Base-by-base conservation (phyloP, 208 protist species). In the Acanthamoeba culbertsoni region DNA sequence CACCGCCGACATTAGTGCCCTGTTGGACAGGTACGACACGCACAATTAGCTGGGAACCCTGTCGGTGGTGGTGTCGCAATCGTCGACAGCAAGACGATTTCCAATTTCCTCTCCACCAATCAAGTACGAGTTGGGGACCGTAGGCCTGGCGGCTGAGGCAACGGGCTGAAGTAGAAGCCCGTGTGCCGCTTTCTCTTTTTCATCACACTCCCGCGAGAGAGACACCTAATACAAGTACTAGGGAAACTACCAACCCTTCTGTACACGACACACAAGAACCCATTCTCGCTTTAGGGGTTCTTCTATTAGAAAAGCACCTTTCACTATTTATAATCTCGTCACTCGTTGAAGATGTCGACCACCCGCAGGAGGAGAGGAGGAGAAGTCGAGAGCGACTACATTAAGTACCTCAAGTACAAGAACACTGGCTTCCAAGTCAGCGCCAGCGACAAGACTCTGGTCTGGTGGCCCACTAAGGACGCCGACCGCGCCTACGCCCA, bases 381-480 rank as follows among this genome's bases (percentile, higher is more conserved):
- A 71, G 84, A 62, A 35, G 84, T 57, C 42, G 84, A 91, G 59
- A 91, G 84, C 84, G 91, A 95, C 84, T 95, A 95, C 62, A 55
- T 63, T 26, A 95, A 95, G 84, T 94, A 94, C 45, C 65, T 95
- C 7, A 95, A 95, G 45, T 48, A 55, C 77, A 94, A 94, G 93
- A 92, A 73, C 86, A 94, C 28, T 33, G 37, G 65, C 33, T 94
- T 94, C 86, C 92, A 95, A 73, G 42, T 94, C 0, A 65, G 90
- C 20, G 92, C 89, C 31, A 89, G 90, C 28, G 95, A 96, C 48
- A 96, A 96, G 79, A 95, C 90, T 45, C 92, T 94, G 26, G 46
- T 94, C 43, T 96, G 95, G 95, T 95, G 57, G 40, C 94, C 94
- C 92, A 88, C 93, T 53, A 96, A 94, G 53, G 93, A 96, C 35